A percentile compares a stretch with the other conserved stretches of the same genome.
Evolutionary conservation across 2,329 filamentous ascomycete species (phyloP).

Genomic region (Xylaria sp.): DNA sequence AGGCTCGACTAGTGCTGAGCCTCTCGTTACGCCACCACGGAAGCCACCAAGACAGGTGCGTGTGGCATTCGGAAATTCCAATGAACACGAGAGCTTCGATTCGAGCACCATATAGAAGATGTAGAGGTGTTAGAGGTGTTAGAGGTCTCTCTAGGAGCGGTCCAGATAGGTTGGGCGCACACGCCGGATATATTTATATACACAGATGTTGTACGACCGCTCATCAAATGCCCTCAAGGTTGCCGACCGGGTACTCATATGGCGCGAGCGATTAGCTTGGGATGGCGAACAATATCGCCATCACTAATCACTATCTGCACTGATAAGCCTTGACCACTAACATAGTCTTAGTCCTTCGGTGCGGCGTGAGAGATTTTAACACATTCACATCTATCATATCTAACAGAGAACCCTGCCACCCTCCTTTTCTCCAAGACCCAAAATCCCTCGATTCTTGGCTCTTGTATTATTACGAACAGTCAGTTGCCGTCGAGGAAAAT

Average conservation of each 20-base stretch:
- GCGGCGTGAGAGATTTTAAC: too few relatives aligned
- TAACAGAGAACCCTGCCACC: too few relatives aligned
- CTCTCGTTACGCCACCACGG: background rate
- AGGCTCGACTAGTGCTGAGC: background rate
- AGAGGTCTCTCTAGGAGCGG: background rate
- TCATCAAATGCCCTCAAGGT: conserved; percentile 29
- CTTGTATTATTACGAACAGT: too few relatives aligned
- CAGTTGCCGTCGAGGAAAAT: too few relatives aligned
- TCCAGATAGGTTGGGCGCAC: background rate
- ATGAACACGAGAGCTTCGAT: background rate
- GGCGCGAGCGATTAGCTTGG: background rate
- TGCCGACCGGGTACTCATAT: conserved; percentile 35
- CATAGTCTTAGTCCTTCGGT: too few relatives aligned
- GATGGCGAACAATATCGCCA: conserved; percentile 11
- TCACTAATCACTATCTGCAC: conserved; percentile 1
- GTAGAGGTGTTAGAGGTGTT: background rate
- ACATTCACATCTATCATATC: too few relatives aligned
- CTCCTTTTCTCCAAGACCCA: too few relatives aligned
- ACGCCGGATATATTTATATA: conserved; percentile 21
- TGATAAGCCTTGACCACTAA: background rate
- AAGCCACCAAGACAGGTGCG: background rate
- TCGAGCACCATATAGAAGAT: background rate
- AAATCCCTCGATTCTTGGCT: too few relatives aligned
- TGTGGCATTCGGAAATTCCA: background rate
- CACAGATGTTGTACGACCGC: background rate